Conservation (phyloP, 257 asterid species). For the Anisodus acutangulus region DNA sequence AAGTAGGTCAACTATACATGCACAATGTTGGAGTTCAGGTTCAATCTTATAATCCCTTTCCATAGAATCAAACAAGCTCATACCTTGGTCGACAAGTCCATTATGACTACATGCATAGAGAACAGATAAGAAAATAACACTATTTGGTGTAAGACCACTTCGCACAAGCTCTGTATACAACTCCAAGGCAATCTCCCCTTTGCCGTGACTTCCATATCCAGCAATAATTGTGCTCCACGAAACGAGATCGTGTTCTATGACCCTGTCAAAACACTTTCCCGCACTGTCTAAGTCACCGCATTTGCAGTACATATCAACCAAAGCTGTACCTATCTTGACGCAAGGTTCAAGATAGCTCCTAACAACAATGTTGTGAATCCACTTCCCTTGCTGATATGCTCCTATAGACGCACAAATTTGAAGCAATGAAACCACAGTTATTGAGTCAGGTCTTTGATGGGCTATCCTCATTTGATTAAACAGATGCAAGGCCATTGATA, state of each 20-base stretch:
- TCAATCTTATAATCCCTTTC: conserved; percentile 53
- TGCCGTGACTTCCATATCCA: conserved; percentile 82
- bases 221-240: conserved; percentile 80
- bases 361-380: conserved; percentile 70
- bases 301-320: conserved; percentile 90
- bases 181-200: conserved; percentile 68
- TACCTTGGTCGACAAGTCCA: conserved; percentile 72
- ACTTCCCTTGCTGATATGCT: conserved; percentile 80
- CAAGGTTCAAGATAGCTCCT: conserved; percentile 66
- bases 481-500: conserved; percentile 51
- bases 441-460: conserved; percentile 61
- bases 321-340: conserved; percentile 64
- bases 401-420: conserved; percentile 85
- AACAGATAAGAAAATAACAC: conserved; percentile 61
- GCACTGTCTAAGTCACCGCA: conserved; percentile 74
- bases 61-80: conserved; percentile 73
- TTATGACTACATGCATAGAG: conserved; percentile 81
- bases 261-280: conserved; percentile 65
- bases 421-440: conserved; percentile 73
- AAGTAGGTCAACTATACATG: conserved; percentile 80
- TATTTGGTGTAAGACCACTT: conserved; percentile 61
- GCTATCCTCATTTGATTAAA: conserved; percentile 70
- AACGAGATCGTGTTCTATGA: conserved; percentile 60
- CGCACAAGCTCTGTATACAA: conserved; percentile 56
- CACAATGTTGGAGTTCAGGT: conserved; percentile 76